phyloP scores from a whole-genome alignment of 2,329 filamentous ascomycete species.

The Botrytis hyacinthi region DNA sequence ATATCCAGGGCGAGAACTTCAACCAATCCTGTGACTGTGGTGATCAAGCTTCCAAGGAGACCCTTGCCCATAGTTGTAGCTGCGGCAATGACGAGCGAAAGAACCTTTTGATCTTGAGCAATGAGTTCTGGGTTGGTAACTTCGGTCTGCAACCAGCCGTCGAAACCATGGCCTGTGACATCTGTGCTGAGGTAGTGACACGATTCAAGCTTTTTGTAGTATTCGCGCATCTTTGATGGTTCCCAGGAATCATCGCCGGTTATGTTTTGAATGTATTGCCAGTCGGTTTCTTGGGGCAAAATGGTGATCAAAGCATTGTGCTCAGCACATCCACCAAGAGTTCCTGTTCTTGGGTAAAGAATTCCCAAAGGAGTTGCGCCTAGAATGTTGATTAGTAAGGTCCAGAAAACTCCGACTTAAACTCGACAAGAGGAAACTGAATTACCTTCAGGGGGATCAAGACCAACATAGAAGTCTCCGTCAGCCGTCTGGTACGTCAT shows the following conservation, averaged over 20 bases:
- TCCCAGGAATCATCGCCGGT: conserved; percentile 33
- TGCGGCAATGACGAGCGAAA: neutral
- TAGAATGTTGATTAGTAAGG: neutral
- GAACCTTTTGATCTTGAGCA: conserved; percentile 26
- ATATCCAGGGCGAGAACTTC: conserved; percentile 29
- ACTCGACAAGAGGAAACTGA: neutral
- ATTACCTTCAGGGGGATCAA: conserved; percentile 27
- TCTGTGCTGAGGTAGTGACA: conserved; percentile 44
- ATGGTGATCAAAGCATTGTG: conserved; percentile 31
- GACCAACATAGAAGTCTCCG: conserved; percentile 33
- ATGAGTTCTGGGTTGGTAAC: conserved; percentile 23
- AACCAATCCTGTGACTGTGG: neutral
- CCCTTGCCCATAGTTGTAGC: neutral
- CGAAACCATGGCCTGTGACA: conserved; percentile 34
- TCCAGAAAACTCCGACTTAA: neutral
- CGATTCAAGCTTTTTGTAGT: conserved; percentile 46
- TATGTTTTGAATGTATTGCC: conserved; percentile 29
- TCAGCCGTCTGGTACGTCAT: conserved; percentile 41
- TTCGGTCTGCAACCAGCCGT: conserved; percentile 36
- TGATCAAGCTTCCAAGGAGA: neutral
- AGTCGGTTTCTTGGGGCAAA: conserved; percentile 30
- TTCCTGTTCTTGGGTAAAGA: conserved; percentile 37
- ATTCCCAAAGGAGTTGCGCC: conserved; percentile 33
- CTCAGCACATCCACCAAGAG: conserved; percentile 36
- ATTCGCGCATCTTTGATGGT: conserved; percentile 42